Evolutionary conservation across 2,329 filamentous ascomycete genomes (phyloP), one percentile per base, ranked within the genome.

Genomic region (Apiospora hydei): DNA sequence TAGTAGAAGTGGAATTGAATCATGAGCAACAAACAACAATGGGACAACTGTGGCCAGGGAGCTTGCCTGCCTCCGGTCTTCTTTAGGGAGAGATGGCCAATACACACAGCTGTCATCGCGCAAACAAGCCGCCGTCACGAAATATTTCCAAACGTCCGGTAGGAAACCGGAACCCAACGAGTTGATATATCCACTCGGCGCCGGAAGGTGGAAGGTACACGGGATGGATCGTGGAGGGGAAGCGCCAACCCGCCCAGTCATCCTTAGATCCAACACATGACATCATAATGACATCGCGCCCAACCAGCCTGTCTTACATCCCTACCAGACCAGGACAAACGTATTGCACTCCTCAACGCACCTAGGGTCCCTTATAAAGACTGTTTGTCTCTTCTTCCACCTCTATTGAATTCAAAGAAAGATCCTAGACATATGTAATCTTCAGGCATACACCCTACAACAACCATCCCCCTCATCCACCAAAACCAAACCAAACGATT

Each of bases 231-330:
- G 8, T 6, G 26, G 26, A 30, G 34, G 18, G 30, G 34, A 61
- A 21, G 30, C 53, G 53, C 30, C 26, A 11, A 21, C 53, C 26
- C 30, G 53, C 51, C 49, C 51, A 34, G 6, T 18, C 26, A 34
- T 1, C 26, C 14, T 34, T 38, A 38, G 26, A 38, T 38, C 30
- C 53, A 21, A 38, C 53, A 61, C 30, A 61, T 61, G 53, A 61
- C 53, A 61, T 61, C 53, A 61, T 61, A 38, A 61, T 61, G 53
- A 61, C 53, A 61, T 61, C 53, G 53, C 30, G 8, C 30, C 16
- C 13, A 34, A 7, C 53, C 53, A 30, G 30, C 53, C 26, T 38
- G 53, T 38, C 53, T 34, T 21, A 49, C 46, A 49, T 16, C 53
- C 53, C 26, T 61, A 30, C 26, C 53, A 61, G 16, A 0, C 26